Conservation (phyloP, 2,329 filamentous ascomycete species). For the Torrubiellomyces zombiae region DNA sequence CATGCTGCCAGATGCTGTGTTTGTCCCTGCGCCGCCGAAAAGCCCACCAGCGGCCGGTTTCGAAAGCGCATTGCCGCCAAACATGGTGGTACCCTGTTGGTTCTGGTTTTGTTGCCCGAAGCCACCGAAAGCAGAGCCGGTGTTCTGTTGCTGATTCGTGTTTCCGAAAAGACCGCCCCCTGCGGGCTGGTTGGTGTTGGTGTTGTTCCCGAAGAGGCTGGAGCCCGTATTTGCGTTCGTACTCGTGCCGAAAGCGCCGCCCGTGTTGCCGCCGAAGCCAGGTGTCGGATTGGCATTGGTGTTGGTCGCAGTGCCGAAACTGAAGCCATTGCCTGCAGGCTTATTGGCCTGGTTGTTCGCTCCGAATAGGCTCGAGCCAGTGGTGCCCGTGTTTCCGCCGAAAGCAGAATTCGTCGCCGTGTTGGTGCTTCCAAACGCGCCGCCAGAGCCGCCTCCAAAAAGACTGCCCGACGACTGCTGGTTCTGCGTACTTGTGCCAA, state of each 20-base stretch:
- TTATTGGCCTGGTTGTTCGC: constrained; percentile 18
- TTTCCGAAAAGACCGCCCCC: constrained; percentile 30
- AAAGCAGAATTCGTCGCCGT: constrained; percentile 15
- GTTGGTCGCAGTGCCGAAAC: constrained; percentile 24
- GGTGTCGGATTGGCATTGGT: constrained; percentile 7
- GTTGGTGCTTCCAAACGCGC: constrained; percentile 24
- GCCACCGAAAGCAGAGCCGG: constrained; percentile 11
- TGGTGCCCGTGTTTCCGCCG: constrained; percentile 12
- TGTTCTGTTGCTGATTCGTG: constrained; percentile 15
- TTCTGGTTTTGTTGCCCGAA: constrained; percentile 20
- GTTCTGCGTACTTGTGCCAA: constrained; percentile 9
- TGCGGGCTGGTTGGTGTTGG: constrained; percentile 13
- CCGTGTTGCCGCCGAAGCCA: constrained; percentile 10
- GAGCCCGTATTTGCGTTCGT: constrained; percentile 11
- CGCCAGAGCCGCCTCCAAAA: constrained; percentile 13
- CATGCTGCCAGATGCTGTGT: constrained; percentile 21
- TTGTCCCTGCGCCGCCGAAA: constrained; percentile 15
- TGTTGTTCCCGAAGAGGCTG: constrained; percentile 23
- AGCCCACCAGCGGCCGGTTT: constrained; percentile 18
- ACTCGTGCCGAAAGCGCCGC: constrained; percentile 18
- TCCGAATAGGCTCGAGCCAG: constrained; percentile 25
- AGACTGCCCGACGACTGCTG: constrained; percentile 8
- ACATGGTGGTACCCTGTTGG: constrained; percentile 22
- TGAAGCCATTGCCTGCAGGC: constrained; percentile 19
- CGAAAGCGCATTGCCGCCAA: constrained; percentile 29